Percentiles rank a stretch among this genome's conserved stretches.
Evolutionary conservation across 805 yeast genomes (phyloP).

Genomic region (Teunomyces pallodes): DNA sequence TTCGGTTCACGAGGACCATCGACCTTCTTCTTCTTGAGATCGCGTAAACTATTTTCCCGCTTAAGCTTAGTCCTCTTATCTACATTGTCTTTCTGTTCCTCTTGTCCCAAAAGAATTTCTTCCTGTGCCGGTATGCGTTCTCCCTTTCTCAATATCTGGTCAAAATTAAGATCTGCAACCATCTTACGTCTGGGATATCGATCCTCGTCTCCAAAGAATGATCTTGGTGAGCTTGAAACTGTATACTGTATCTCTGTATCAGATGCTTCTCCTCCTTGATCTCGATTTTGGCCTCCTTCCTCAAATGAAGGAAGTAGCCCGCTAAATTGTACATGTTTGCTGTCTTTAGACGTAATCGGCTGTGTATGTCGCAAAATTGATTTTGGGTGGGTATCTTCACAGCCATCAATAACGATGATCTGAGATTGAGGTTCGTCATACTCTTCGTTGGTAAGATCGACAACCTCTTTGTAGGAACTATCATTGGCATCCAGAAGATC

Average conservation of each 20-base stretch:
- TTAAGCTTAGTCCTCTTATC: not conserved
- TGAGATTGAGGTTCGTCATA: slow-evolving; percentile 9
- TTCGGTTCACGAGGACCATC: not conserved
- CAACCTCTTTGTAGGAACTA: slow-evolving; percentile 9
- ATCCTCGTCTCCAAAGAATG: slow-evolving; percentile 21
- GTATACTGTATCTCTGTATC: slow-evolving; percentile 17
- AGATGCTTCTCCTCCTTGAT: not conserved
- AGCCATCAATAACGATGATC: slow-evolving; percentile 23
- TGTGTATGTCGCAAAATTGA: slow-evolving; percentile 5
- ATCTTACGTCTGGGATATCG: slow-evolving; percentile 24
- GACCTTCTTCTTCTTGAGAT: not conserved
- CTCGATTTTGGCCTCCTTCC: slow-evolving; percentile 3
- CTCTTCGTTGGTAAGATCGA: slow-evolving; percentile 14
- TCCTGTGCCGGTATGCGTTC: slow-evolving; percentile 3
- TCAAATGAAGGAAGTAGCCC: slow-evolving; percentile 18
- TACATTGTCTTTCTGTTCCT: not conserved
- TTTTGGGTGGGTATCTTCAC: slow-evolving; percentile 12
- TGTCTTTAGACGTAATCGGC: not conserved
- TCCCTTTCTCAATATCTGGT: slow-evolving; percentile 24
- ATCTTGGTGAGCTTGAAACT: slow-evolving; percentile 25
- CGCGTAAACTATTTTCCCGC: not conserved
- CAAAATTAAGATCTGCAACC: slow-evolving; percentile 28
- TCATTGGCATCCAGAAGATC: slow-evolving; percentile 22
- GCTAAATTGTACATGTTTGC: slow-evolving; percentile 9
- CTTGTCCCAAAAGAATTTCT: not conserved